Conservation (phyloP, 2,329 filamentous ascomycete genomes). For the Venturia pyrina region DNA sequence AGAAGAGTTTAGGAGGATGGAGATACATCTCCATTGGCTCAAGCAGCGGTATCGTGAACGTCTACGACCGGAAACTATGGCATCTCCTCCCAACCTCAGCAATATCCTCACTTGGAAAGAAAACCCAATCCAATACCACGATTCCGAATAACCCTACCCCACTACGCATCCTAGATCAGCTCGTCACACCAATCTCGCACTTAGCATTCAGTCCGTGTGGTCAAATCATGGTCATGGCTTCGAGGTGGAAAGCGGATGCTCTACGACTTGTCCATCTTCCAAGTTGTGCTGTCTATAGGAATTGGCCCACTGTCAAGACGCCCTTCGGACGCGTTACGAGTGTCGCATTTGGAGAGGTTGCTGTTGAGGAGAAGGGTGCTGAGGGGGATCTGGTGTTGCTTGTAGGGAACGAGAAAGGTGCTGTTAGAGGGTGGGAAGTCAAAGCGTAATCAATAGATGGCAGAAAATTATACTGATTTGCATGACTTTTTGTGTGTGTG, state of each 20-base stretch:
- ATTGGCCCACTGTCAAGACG: slow-evolving; percentile 91
- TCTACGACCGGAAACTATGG: slow-evolving; percentile 75
- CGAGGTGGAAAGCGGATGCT: slow-evolving; percentile 79
- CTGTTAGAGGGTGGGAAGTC: slow-evolving; percentile 75
- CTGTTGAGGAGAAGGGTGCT: slow-evolving; percentile 38
- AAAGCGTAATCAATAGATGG: neutral
- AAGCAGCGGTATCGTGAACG: slow-evolving; percentile 78
- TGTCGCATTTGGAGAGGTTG: slow-evolving; percentile 35
- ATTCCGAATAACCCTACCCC: slow-evolving; percentile 64
- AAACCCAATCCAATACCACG: slow-evolving; percentile 27
- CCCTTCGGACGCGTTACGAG: slow-evolving; percentile 72
- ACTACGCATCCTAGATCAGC: slow-evolving; percentile 65
- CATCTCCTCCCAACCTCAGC: neutral
- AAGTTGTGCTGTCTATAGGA: slow-evolving; percentile 86
- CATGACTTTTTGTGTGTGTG: no score
- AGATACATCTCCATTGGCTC: slow-evolving; percentile 85
- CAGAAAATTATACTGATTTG: neutral
- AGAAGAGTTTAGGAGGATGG: slow-evolving; percentile 60
- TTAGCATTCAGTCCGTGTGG: slow-evolving; percentile 79
- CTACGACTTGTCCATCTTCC: slow-evolving; percentile 81
- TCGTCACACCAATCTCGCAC: slow-evolving; percentile 74
- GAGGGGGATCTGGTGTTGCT: slow-evolving; percentile 51
- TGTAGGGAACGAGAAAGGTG: slow-evolving; percentile 80
- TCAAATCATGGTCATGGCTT: slow-evolving; percentile 79
- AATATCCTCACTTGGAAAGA: slow-evolving; percentile 13